phyloP scores from a whole-genome alignment of 768 basidiomycete genomes.

The Mycena belliarum region DNA sequence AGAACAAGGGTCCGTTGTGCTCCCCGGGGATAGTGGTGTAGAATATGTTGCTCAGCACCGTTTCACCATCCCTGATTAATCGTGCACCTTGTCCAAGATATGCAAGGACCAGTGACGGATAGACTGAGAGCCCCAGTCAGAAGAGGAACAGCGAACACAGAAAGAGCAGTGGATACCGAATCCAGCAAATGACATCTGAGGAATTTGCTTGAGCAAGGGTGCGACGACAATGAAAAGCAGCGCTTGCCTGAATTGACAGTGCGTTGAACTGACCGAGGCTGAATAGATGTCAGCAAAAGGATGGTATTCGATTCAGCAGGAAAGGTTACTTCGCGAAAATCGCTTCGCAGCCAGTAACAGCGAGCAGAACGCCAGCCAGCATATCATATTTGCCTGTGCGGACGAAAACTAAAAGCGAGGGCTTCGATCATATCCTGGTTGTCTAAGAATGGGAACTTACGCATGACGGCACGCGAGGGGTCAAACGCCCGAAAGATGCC shows the following conservation, averaged over 20 bases:
- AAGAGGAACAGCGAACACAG: too few species aligned
- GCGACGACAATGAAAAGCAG: background rate
- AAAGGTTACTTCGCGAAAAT: conserved; percentile 61
- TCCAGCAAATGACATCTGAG: conserved; percentile 49
- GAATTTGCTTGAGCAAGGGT: too few species aligned
- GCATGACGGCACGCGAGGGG: conserved; percentile 63
- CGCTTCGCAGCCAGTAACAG: conserved; percentile 71
- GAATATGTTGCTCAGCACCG: conserved; percentile 56
- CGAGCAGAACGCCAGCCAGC: conserved; percentile 63
- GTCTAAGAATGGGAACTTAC: conserved; percentile 42
- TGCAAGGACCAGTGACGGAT: conserved; percentile 60
- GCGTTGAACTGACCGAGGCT: conserved; percentile 72
- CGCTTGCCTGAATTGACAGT: conserved; percentile 51
- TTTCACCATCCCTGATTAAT: conserved; percentile 51
- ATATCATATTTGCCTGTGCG: conserved; percentile 62
- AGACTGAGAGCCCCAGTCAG: conserved; percentile 33
- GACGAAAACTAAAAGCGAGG: conserved; percentile 51
- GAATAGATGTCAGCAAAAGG: background rate
- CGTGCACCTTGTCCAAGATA: conserved; percentile 75
- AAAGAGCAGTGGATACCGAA: conserved; percentile 24
- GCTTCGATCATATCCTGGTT: background rate
- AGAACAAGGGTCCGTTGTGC: conserved; percentile 54
- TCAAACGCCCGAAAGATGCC: conserved; percentile 68
- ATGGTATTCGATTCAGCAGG: background rate
- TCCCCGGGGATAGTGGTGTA: conserved; percentile 66